These are phyloP conservation scores for Thalassiosira delicatula DNA, from an alignment of 352 stramenopile genomes.

Conservation along the genomic window DNA sequence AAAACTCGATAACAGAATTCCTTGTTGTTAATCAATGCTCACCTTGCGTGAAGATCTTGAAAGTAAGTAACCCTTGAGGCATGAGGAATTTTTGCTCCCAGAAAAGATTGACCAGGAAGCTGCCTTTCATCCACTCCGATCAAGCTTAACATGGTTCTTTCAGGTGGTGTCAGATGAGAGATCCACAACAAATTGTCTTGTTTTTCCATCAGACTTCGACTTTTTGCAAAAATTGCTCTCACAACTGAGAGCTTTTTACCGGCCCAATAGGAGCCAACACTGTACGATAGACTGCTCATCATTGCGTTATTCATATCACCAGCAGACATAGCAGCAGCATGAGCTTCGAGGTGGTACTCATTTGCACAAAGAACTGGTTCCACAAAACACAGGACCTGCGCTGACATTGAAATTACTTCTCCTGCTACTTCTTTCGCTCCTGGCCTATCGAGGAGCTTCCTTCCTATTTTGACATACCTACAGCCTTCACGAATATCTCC, in stretches of 20 bases:
- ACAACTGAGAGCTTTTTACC: slow-evolving; percentile 14
- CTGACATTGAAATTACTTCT: slow-evolving; percentile 10
- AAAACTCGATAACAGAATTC: too few relatives aligned
- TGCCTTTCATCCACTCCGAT: slow-evolving; percentile 11
- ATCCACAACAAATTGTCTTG: slow-evolving; percentile 1
- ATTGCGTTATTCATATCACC: slow-evolving; percentile 39
- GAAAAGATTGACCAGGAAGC: background rate
- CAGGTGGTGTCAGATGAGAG: background rate
- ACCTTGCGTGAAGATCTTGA: slow-evolving; percentile 4
- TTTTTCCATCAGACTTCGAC: background rate
- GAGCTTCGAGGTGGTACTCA: slow-evolving; percentile 25
- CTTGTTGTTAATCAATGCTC: background rate
- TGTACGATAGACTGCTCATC: slow-evolving; percentile 9
- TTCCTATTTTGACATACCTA: slow-evolving; percentile 27
- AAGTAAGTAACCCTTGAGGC: slow-evolving; percentile 1
- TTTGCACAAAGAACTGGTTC: slow-evolving; percentile 22
- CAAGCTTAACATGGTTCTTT: slow-evolving; percentile 5
- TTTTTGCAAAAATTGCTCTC: background rate
- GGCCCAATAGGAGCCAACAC: background rate
- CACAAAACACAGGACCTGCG: slow-evolving; percentile 31
- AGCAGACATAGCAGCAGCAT: slow-evolving; percentile 19
- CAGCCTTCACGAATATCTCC: slow-evolving; percentile 26
- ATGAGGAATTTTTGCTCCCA: background rate
- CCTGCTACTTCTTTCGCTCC: slow-evolving; percentile 34
- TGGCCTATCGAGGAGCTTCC: slow-evolving; percentile 19